phyloP scores from a whole-genome alignment of 352 stramenopile genomes.

The Stephanocyclus meneghinianus region DNA sequence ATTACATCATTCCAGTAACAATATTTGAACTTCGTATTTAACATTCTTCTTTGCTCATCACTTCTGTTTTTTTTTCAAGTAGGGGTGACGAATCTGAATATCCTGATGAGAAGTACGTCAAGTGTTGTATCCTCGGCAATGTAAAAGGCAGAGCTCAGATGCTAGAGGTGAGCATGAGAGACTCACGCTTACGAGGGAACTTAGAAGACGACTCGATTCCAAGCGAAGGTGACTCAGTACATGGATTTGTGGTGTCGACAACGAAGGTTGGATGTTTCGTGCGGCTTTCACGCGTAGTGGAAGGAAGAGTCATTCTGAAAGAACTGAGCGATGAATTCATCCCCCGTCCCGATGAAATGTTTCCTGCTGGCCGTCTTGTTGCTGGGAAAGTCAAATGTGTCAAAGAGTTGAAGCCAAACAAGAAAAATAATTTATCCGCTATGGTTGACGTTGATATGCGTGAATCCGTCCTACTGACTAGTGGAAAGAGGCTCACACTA shows the following conservation, averaged over 20 bases:
- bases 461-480: slow-evolving; percentile 90
- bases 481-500: slow-evolving; percentile 86
- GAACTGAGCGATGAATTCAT: slow-evolving; percentile 94
- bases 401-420: slow-evolving; percentile 61
- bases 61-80: slow-evolving; percentile 8
- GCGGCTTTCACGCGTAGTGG: slow-evolving; percentile 86
- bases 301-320: slow-evolving; percentile 90
- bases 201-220: slow-evolving; percentile 76
- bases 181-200: slow-evolving; percentile 62
- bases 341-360: slow-evolving; percentile 87
- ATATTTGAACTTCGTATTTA: slow-evolving; percentile 34
- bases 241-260: slow-evolving; percentile 90
- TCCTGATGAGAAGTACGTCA: slow-evolving; percentile 66
- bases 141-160: slow-evolving; percentile 47
- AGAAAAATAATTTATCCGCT: slow-evolving; percentile 56
- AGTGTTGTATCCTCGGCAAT: slow-evolving; percentile 71
- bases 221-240: slow-evolving; percentile 86
- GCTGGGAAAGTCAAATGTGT: slow-evolving; percentile 91
- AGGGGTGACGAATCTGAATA: slow-evolving; percentile 46
- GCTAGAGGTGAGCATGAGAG: slow-evolving; percentile 71
- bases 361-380: slow-evolving; percentile 91
- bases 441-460: slow-evolving; percentile 91
- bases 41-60: slow-evolving; percentile 3
- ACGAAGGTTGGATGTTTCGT: slow-evolving; percentile 92
- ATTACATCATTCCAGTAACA: slow-evolving; percentile 53